Evolutionary conservation across 2,329 filamentous ascomycete genomes (phyloP), one percentile per base, ranked within the genome.

Genomic region (Hortaea sp.): DNA sequence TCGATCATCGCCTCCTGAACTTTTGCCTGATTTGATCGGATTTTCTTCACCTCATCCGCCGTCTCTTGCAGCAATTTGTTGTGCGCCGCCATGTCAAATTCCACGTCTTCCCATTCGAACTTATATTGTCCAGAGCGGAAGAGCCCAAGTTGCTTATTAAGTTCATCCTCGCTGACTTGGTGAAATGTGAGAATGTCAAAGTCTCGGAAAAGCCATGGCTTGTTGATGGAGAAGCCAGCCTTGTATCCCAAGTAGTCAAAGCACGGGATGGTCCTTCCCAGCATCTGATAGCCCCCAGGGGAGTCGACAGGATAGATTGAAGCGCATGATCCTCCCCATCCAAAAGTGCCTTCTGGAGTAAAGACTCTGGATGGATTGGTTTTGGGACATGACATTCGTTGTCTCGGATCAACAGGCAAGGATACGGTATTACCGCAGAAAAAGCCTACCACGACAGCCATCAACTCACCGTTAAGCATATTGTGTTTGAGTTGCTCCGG

Each of bases 111-210:
- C 55, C 66, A 73, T 45, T 75, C 61, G 56, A 74, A 79, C 41
- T 71, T 60, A 48, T 77, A 79, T 39, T 66, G 60, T 0, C 76
- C 76, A 11, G 69, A 68, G 27, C 69, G 62, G 56, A 76, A 79
- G 1, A 68, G 58, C 1, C 66, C 66, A 28, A 78, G 63, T 41
- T 74, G 52, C 7, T 60, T 53, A 46, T 77, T 72, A 32, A 77
- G 71, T 50, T 78, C 73, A 9, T 65, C 61, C 50, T 78, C 72
- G 31, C 54, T 67, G 10, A 79, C 75, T 46, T 71, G 67, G 51
- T 77, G 74, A 57, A 74, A 79, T 0, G 69, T 73, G 13, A 79
- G 64, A 39, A 77, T 67, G 51, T 80, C 77, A 49, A 79, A 77
- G 50, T 78, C 72, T 42, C 72, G 66, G 53, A 77, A 79, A 1